phyloP scores from a whole-genome alignment of 495 filamentous ascomycete species.

The Chaetomium fimeti region DNA sequence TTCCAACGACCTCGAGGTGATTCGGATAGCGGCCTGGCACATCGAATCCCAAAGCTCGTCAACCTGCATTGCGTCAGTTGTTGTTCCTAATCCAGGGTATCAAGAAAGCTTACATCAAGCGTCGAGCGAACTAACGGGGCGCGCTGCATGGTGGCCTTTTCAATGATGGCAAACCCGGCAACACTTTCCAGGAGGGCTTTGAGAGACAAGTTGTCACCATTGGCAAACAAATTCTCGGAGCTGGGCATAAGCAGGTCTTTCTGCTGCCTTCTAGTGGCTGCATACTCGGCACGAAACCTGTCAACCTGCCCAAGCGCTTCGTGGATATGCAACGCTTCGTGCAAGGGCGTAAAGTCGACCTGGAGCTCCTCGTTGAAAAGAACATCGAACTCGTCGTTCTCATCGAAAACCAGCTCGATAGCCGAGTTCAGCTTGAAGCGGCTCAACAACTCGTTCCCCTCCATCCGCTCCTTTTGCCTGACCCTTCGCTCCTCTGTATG shows the following conservation, averaged over 20 bases:
- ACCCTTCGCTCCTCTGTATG: constrained; percentile 85
- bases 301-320: constrained; percentile 91
- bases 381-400: constrained; percentile 91
- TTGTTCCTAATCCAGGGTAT: background rate
- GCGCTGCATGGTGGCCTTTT: constrained; percentile 87
- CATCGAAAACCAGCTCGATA: constrained; percentile 91
- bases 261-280: constrained; percentile 80
- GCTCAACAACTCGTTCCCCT: constrained; percentile 65
- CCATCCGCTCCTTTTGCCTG: constrained; percentile 75
- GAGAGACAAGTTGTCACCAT: constrained; percentile 65
- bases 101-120: constrained; percentile 63
- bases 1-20: constrained; percentile 73
- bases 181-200: constrained; percentile 89
- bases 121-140: constrained; percentile 76
- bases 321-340: constrained; percentile 95
- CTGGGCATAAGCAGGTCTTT: constrained; percentile 83
- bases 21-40: constrained; percentile 78
- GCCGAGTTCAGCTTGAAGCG: constrained; percentile 93
- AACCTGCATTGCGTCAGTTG: constrained; percentile 55
- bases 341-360: constrained; percentile 91
- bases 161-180: constrained; percentile 94
- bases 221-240: constrained; percentile 69
- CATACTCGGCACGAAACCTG: constrained; percentile 86
- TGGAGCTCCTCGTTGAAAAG: constrained; percentile 90
- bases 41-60: constrained; percentile 98